phyloP scores from a whole-genome alignment of 306 rosid genomes.

The Oemleria cerasiformis region DNA sequence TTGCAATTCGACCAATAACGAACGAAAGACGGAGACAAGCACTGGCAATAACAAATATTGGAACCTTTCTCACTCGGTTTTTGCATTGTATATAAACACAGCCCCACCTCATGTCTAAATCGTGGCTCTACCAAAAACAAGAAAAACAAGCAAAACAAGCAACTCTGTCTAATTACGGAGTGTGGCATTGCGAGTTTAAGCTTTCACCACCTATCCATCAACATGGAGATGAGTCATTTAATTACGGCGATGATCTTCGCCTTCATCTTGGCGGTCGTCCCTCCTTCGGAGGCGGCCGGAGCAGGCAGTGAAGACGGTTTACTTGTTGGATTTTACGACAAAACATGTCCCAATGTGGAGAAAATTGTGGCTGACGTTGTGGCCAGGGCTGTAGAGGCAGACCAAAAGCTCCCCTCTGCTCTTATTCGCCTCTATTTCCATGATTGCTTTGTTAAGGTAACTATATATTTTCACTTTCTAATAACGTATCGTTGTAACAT shows the following conservation, averaged over 20 bases:
- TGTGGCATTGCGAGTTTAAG: constrained; percentile 10
- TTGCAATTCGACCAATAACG: neutral
- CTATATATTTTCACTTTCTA: neutral
- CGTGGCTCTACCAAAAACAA: neutral
- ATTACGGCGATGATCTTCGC: constrained; percentile 8
- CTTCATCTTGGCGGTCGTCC: neutral
- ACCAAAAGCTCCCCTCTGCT: constrained; percentile 32
- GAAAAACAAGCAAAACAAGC: neutral
- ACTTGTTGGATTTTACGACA: constrained; percentile 32
- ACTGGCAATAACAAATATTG: neutral
- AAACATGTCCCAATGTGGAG: constrained; percentile 50
- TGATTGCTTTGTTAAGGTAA: constrained; percentile 73
- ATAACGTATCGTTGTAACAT: no score
- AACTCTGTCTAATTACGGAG: neutral
- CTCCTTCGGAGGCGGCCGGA: no score
- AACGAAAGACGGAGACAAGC: neutral
- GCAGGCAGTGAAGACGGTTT: neutral
- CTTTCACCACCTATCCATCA: neutral
- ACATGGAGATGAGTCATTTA: constrained; percentile 4
- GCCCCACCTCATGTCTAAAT: neutral
- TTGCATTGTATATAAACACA: neutral
- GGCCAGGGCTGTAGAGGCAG: neutral
- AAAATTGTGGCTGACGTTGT: constrained; percentile 27
- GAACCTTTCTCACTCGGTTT: neutral
- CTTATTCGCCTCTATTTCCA: constrained; percentile 66